Evolutionary conservation across 2,329 filamentous ascomycete genomes (phyloP), one percentile per base, ranked within the genome.

Genomic region (Trichoderma simmonsii): DNA sequence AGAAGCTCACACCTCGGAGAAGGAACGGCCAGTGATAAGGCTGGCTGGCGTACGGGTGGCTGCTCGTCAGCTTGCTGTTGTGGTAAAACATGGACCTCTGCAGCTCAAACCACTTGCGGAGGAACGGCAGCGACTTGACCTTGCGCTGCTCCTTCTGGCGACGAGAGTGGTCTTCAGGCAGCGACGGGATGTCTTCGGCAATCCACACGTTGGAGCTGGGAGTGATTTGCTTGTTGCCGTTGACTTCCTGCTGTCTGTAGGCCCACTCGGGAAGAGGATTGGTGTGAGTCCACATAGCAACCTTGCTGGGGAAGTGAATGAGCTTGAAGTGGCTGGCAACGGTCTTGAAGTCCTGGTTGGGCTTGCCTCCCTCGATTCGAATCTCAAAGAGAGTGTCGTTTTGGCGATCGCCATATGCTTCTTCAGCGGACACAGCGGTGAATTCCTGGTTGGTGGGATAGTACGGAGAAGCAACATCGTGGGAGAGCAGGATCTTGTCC

Each of bases 51-150:
- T 99, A 99, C 1, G 96, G 96, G 82, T 99, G 96, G 80, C 93
- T 97, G 85, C 94, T 97, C 59, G 96, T 99, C 80, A 99, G 86
- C 78, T 97, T 95, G 82, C 95, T 98, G 88, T 99, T 99, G 87
- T 99, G 96, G 88, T 93, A 95, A 88, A 99, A 99, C 95, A 99
- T 99, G 77, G 95, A 94, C 64, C 95, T 90, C 84, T 99, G 96
- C 72, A 99, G 88, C 85, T 99, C 96, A 75, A 98, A 90, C 87
- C 95, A 99, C 85, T 99, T 99, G 79, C 89, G 90, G 75, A 98
- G 84, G 88, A 99, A 99, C 21, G 95, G 91, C 78, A 98, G 82
- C 24, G 86, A 86, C 86, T 97, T 98, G 79, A 95, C 88, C 83
- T 95, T 88, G 77, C 90, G 91, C 78, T 91, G 88, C 74, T 93